phyloP scores from a whole-genome alignment of 805 yeast genomes.

The Metschnikowia kofuensis region DNA sequence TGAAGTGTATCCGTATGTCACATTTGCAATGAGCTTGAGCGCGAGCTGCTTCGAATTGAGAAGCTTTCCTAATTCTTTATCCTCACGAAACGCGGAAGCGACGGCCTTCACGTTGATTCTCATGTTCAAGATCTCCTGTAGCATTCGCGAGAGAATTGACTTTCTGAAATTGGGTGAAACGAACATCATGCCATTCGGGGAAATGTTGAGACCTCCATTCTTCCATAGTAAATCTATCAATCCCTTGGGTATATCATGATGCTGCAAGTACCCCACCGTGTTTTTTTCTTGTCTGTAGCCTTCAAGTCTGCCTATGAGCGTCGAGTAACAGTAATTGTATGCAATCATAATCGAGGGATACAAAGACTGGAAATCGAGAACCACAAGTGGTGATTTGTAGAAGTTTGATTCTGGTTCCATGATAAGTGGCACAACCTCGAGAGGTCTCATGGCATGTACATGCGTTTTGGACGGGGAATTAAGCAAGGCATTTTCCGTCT shows the following conservation, averaged over 20 bases:
- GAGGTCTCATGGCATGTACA: conserved; percentile 79
- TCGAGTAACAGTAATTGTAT: conserved; percentile 84
- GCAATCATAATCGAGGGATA: conserved; percentile 99
- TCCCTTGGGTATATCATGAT: conserved; percentile 48
- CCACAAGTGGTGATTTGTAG: conserved; percentile 86
- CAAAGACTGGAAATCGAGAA: conserved; percentile 87
- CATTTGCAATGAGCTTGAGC: conserved; percentile 86
- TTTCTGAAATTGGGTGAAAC: conserved; percentile 63
- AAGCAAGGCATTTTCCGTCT: conserved; percentile 68
- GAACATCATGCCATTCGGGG: conserved; percentile 88
- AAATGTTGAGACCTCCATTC: conserved; percentile 51
- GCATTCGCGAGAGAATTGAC: conserved; percentile 78
- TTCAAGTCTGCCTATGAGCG: conserved; percentile 60
- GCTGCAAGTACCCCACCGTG: conserved; percentile 52
- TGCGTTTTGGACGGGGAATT: conserved; percentile 77
- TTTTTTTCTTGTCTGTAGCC: conserved; percentile 49
- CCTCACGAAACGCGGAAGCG: conserved; percentile 49
- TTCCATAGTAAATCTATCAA: conserved; percentile 50
- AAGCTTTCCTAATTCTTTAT: conserved; percentile 49
- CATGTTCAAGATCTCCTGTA: conserved; percentile 76
- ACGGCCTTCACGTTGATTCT: conserved; percentile 76
- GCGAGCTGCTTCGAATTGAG: conserved; percentile 82
- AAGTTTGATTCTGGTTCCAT: conserved; percentile 88
- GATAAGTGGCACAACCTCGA: conserved; percentile 85
- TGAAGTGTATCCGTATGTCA: conserved; percentile 92